A percentile compares a stretch with the other conserved stretches of the same genome.
phyloP scores from a whole-genome alignment of 768 basidiomycete species.

The Suillus subalutaceus region DNA sequence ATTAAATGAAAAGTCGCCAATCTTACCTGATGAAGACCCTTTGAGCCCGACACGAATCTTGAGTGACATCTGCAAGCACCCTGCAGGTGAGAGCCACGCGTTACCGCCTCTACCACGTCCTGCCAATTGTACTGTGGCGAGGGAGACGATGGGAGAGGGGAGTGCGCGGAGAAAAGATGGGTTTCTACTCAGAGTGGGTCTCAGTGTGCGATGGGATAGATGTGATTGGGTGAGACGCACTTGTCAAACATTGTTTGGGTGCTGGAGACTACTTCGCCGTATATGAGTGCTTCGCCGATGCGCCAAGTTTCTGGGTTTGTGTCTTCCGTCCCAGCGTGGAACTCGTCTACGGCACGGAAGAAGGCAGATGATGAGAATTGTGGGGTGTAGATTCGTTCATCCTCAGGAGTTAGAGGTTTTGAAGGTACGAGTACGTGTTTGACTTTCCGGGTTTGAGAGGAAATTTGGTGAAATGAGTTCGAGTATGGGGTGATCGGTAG shows the following conservation, averaged over 20 bases:
- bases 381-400: conserved; percentile 52
- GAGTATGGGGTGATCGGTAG: conserved; percentile 20
- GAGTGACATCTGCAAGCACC: conserved; percentile 74
- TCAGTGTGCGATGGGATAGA: neutral
- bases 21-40: conserved; percentile 13
- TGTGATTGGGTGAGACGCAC: conserved; percentile 47
- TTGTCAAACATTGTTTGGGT: conserved; percentile 95
- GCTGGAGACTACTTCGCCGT: conserved; percentile 89
- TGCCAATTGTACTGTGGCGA: conserved; percentile 86
- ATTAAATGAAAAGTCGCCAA: neutral
- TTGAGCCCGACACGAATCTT: conserved; percentile 28
- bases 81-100: conserved; percentile 89
- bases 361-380: conserved; percentile 70
- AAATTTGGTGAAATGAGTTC: conserved; percentile 29
- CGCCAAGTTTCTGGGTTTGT: conserved; percentile 44
- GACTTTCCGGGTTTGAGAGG: conserved; percentile 38
- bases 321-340: conserved; percentile 32
- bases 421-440: conserved; percentile 59
- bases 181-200: conserved; percentile 56
- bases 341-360: conserved; percentile 51
- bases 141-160: conserved; percentile 76
- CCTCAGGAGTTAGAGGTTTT: conserved; percentile 49
- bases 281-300: conserved; percentile 79
- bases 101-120: conserved; percentile 90
- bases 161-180: conserved; percentile 66